Evolutionary conservation across 805 yeast genomes (phyloP), one percentile per base, ranked within the genome.

Genomic region (Wickerhamiella sergipiensis): DNA sequence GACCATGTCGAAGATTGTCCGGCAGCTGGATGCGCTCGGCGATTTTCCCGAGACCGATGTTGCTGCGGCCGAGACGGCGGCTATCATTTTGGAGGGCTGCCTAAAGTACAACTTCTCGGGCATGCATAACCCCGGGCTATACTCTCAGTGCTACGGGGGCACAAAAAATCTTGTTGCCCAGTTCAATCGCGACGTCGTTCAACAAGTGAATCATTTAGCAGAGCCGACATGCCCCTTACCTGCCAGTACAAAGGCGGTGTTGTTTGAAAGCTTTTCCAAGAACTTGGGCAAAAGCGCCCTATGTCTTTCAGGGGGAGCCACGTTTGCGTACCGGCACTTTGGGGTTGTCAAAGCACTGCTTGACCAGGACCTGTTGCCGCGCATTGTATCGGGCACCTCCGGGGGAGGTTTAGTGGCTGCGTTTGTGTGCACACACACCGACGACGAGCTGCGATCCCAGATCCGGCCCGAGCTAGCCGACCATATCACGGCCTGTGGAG

Each of bases 351-450:
- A 80, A 55, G 89, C 88, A 0, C 64, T 85, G 40, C 65, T 83
- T 5, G 88, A 85, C 52, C 75, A 76, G 52, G 82, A 80, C 61
- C 65, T 77, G 47, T 66, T 84, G 48, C 94, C 94, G 1, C 71
- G 71, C 4, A 81, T 84, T 38, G 70, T 85, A 8, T 76, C 85
- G 36, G 94, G 94, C 1, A 84, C 92, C 0, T 79, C 86, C 0
- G 90, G 92, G 1, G 94, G 94, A 15, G 90, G 88, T 1, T 66
- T 83, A 12, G 78, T 83, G 13, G 89, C 92, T 0, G 85, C 88
- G 0, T 63, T 84, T 40, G 77, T 83, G 0, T 75, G 87, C 48
- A 78, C 86, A 0, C 67, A 89, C 50, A 80, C 86, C 0, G 75
- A 82, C 58, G 80, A 78, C 18, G 94, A 85, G 61, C 70, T 84